Percentiles rank a stretch among this genome's conserved stretches.
These are phyloP conservation scores for Neurospora intermedia DNA, from an alignment of 495 filamentous ascomycete genomes.

Conservation along the genomic window DNA sequence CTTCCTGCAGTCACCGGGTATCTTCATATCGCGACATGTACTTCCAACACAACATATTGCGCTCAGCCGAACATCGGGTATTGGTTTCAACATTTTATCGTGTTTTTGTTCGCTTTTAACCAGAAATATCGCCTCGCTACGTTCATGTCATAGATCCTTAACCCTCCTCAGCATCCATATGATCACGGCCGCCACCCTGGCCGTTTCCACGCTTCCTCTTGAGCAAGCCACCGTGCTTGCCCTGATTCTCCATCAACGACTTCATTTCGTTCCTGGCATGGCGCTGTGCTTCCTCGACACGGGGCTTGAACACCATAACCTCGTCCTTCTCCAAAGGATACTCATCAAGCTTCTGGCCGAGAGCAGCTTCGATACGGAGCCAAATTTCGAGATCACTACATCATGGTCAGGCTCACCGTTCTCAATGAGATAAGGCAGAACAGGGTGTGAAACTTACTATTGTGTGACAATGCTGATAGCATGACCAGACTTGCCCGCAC, in stretches of 20 bases:
- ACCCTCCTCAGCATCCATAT: conserved; percentile 80
- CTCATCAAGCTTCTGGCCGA: conserved; percentile 65
- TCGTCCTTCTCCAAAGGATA: conserved; percentile 65
- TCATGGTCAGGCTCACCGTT: not conserved
- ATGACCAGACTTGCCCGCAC: conserved; percentile 78
- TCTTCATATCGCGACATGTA: not conserved
- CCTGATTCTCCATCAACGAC: conserved; percentile 64
- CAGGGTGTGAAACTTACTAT: conserved; percentile 36
- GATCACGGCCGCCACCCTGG: conserved; percentile 32
- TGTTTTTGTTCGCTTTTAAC: not conserved
- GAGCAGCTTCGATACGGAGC: conserved; percentile 69
- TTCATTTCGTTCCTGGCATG: conserved; percentile 77
- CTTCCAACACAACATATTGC: not conserved
- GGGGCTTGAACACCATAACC: conserved; percentile 70
- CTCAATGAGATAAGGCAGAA: not conserved
- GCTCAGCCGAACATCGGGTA: not conserved
- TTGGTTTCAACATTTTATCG: not conserved
- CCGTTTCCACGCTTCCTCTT: conserved; percentile 39
- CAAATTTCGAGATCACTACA: conserved; percentile 67
- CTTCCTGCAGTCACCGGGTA: not conserved
- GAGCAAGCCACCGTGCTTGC: conserved; percentile 49
- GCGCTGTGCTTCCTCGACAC: conserved; percentile 77
- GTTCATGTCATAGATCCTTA: conserved; percentile 9
- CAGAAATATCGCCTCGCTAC: not conserved
- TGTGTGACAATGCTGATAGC: conserved; percentile 78